Percentiles rank a stretch among this genome's conserved stretches.
These are phyloP conservation scores for Beauveria sp. DNA, from an alignment of 2,329 filamentous ascomycete species.

Conservation along the genomic window DNA sequence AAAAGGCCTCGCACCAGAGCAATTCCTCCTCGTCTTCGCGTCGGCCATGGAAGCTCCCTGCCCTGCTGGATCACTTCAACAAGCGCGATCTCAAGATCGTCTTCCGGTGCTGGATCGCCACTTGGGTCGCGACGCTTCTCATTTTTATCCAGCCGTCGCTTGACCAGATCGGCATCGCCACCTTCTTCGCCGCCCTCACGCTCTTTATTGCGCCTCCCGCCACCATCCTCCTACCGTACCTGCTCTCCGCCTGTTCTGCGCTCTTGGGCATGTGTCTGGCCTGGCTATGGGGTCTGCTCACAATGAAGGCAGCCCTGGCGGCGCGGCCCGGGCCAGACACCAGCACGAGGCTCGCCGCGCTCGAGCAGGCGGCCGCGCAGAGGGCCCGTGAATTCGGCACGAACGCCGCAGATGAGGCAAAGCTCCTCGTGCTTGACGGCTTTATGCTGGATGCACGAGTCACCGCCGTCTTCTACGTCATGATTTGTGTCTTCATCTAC, in stretches of 20 bases:
- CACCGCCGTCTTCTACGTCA: slow-evolving; percentile 26
- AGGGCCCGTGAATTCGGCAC: slow-evolving; percentile 22
- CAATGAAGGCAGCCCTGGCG: slow-evolving; percentile 40
- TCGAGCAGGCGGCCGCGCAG: slow-evolving; percentile 28
- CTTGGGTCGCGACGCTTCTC: slow-evolving; percentile 37
- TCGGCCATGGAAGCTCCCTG: slow-evolving; percentile 12
- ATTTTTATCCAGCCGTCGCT: slow-evolving; percentile 38
- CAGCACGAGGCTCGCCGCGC: slow-evolving; percentile 22
- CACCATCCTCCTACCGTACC: slow-evolving; percentile 37
- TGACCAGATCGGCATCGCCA: slow-evolving; percentile 31
- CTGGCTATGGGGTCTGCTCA: slow-evolving; percentile 42
- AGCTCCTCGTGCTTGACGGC: slow-evolving; percentile 33
- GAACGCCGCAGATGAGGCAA: slow-evolving; percentile 20
- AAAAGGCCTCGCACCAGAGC: not conserved
- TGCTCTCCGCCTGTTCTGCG: slow-evolving; percentile 34
- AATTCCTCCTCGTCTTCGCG: not conserved
- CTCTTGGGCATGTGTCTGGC: slow-evolving; percentile 37
- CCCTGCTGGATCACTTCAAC: slow-evolving; percentile 38
- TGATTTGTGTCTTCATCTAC: slow-evolving; percentile 38
- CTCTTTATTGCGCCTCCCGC: slow-evolving; percentile 38
- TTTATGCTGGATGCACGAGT: slow-evolving; percentile 41
- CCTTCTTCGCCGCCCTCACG: slow-evolving; percentile 35
- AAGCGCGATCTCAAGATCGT: slow-evolving; percentile 36
- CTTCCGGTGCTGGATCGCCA: slow-evolving; percentile 37
- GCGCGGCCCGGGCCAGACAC: slow-evolving; percentile 31